A percentile compares a stretch with the other conserved stretches of the same genome.
Conservation (phyloP, 352 stramenopile genomes). For the Globisporangium alternatum region DNA sequence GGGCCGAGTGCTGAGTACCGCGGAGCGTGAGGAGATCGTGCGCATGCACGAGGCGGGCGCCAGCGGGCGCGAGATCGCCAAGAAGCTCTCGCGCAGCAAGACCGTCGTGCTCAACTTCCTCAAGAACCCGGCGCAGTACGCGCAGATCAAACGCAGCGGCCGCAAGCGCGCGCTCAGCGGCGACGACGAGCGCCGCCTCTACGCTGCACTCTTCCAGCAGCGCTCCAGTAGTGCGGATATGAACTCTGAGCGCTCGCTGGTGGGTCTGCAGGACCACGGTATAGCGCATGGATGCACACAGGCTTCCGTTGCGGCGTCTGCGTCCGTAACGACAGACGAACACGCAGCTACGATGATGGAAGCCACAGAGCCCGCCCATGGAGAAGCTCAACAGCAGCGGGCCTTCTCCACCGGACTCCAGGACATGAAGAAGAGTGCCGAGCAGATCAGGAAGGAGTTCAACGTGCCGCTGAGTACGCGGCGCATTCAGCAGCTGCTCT, state of each 20-base stretch:
- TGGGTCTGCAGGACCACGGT: neutral
- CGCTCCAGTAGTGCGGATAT: neutral
- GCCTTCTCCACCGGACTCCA: neutral
- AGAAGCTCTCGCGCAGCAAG: conserved; percentile 47
- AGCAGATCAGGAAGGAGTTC: conserved; percentile 47
- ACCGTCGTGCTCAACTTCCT: conserved; percentile 62
- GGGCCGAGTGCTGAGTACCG: conserved; percentile 30
- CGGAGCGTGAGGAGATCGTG: conserved; percentile 45
- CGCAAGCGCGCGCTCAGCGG: conserved; percentile 41
- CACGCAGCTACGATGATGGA: neutral
- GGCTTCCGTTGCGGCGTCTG: neutral
- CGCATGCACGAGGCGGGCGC: conserved; percentile 33
- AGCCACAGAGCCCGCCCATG: neutral
- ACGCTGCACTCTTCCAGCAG: conserved; percentile 28
- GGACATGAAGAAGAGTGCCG: conserved; percentile 35
- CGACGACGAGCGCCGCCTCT: conserved; percentile 42
- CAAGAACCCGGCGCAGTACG: conserved; percentile 42
- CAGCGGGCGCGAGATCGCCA: conserved; percentile 49
- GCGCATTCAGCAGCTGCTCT: conserved; percentile 56
- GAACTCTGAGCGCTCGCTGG: neutral
- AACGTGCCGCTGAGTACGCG: conserved; percentile 46
- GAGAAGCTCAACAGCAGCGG: neutral
- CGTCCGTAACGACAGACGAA: neutral
- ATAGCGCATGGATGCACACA: neutral
- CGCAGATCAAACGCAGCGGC: conserved; percentile 46